Conservation (phyloP, 768 basidiomycete species). For the Auriscalpium vulgare region DNA sequence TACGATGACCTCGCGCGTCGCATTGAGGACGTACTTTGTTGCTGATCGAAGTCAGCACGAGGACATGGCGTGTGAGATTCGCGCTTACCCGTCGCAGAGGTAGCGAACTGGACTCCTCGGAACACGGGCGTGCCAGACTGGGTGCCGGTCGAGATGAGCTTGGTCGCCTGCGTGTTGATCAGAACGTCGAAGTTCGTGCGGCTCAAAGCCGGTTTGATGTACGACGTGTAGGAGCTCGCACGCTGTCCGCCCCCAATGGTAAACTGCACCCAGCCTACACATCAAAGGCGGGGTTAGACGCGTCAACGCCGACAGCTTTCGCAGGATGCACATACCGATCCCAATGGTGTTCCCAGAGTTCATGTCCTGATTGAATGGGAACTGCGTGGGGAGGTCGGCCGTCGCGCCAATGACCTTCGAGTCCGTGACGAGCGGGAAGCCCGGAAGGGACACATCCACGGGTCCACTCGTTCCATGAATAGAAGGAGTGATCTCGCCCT, state of each 20-base stretch:
- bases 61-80: background rate
- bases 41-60: background rate
- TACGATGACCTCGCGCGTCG: background rate
- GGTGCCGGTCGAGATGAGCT: background rate
- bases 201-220: constrained; percentile 1
- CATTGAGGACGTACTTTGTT: background rate
- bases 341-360: constrained; percentile 36
- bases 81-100: background rate
- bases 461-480: constrained; percentile 30
- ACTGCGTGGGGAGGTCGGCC: constrained; percentile 27
- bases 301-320: background rate
- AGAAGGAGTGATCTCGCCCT: constrained; percentile 29
- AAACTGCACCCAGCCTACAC: background rate
- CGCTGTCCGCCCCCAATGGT: constrained; percentile 1
- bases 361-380: constrained; percentile 33
- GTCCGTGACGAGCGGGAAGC: constrained; percentile 17
- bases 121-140: background rate
- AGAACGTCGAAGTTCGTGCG: constrained; percentile 2
- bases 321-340: constrained; percentile 23
- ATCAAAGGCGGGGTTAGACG: background rate
- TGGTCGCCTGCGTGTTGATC: constrained; percentile 1
- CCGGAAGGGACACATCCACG: constrained; percentile 17
- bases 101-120: constrained; percentile 1
- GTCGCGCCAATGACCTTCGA: constrained; percentile 29
- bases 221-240: constrained; percentile 2